Conservation (phyloP, 257 asterid species). For the Nicotiana otophora region DNA sequence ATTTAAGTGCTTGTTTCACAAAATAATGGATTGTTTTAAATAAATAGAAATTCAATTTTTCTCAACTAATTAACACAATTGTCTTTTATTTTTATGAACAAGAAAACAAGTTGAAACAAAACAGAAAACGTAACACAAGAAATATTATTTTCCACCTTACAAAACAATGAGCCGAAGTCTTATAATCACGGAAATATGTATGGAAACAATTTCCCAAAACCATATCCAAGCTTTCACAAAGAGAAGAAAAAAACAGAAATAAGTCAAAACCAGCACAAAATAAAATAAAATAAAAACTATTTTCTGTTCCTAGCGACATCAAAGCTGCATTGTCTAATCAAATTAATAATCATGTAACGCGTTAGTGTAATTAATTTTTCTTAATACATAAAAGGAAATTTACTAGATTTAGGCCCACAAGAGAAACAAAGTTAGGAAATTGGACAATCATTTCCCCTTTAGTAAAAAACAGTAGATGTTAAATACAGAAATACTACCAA, state of each 20-base stretch:
- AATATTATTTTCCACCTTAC: background rate
- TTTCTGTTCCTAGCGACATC: background rate
- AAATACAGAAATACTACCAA: background rate
- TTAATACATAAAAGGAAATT: background rate
- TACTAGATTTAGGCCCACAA: background rate
- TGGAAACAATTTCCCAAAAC: background rate
- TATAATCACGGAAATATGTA: background rate
- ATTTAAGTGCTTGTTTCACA: background rate
- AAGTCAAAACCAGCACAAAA: background rate
- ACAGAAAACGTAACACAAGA: background rate
- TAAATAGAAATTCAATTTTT: background rate
- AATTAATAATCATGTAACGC: background rate
- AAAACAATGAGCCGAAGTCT: background rate
- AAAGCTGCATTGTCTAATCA: background rate
- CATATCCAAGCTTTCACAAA: background rate
- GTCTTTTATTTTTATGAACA: no score
- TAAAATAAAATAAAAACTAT: background rate
- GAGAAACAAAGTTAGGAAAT: background rate
- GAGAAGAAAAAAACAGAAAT: background rate
- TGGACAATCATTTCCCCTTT: background rate
- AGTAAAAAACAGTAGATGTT: background rate
- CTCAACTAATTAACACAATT: no score
- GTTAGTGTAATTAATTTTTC: background rate
- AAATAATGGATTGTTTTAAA: background rate
- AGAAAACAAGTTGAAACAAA: no score